Percentiles rank a stretch among this genome's conserved stretches.
phyloP scores from a whole-genome alignment of 2,329 filamentous ascomycete genomes.

The Plenodomus lindquistii region DNA sequence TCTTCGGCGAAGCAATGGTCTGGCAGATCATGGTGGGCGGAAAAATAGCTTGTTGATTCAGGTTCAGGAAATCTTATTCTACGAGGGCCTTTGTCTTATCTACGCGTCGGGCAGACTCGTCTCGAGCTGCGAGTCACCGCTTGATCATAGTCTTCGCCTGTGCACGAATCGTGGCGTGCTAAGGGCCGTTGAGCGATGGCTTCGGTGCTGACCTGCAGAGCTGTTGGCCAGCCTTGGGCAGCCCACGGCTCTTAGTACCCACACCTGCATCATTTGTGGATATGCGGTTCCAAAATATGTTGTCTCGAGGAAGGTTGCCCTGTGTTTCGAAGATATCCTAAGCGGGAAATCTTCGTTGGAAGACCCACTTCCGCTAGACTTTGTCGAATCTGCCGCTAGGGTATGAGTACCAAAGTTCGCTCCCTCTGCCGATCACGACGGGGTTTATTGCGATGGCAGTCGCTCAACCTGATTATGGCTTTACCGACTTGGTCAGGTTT shows the following conservation, averaged over 20 bases:
- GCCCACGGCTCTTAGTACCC: neutral
- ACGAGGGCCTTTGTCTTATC: neutral
- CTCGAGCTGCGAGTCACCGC: conserved; percentile 3
- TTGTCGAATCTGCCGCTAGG: neutral
- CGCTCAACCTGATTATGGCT: neutral
- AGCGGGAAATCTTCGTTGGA: neutral
- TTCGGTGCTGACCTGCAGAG: neutral
- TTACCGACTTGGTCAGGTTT: neutral
- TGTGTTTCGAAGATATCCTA: no score
- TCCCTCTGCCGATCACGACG: neutral
- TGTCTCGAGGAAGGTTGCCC: no score
- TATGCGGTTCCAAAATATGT: neutral
- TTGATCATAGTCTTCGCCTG: neutral
- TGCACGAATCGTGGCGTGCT: conserved; percentile 8
- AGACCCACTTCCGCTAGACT: neutral
- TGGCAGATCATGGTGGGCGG: conserved; percentile 8
- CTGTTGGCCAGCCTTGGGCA: neutral
- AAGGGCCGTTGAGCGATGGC: neutral
- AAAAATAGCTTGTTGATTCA: neutral
- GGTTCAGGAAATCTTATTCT: neutral
- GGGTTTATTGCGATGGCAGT: conserved; percentile 1
- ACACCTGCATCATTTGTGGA: neutral
- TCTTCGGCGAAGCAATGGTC: conserved; percentile 15
- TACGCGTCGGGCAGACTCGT: neutral
- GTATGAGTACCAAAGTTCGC: no score